Percentiles rank a stretch among this genome's conserved stretches.
Conservation (phyloP, 2,329 filamentous ascomycete genomes). For the Phoma herbarum region DNA sequence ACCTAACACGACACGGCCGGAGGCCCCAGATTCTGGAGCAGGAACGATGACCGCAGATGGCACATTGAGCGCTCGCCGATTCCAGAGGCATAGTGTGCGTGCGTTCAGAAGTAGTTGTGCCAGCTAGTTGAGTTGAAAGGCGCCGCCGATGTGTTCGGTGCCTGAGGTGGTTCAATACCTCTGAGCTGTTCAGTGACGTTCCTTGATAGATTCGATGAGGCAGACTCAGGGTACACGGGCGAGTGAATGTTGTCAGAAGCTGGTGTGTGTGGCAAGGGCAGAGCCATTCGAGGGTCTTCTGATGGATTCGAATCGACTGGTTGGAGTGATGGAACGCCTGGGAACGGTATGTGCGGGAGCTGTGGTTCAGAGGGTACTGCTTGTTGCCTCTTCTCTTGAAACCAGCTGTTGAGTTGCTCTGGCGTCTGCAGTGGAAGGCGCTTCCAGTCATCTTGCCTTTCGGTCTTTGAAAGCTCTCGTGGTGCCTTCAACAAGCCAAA, state of each 20-base stretch:
- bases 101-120: constrained; percentile 22
- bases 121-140: constrained; percentile 11
- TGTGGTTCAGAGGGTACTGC: constrained; percentile 11
- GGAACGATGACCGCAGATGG: background rate
- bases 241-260: background rate
- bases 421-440: constrained; percentile 30
- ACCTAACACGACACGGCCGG: background rate
- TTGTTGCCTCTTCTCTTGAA: constrained; percentile 25
- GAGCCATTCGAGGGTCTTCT: constrained; percentile 11
- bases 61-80: background rate
- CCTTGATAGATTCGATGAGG: constrained; percentile 12
- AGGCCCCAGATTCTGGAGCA: background rate
- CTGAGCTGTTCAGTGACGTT: constrained; percentile 15
- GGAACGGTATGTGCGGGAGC: constrained; percentile 15
- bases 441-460: constrained; percentile 38
- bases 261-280: constrained; percentile 11
- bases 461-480: constrained; percentile 32
- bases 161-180: constrained; percentile 17
- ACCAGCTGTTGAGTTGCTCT: constrained; percentile 35
- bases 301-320: background rate
- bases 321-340: constrained; percentile 6
- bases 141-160: constrained; percentile 15
- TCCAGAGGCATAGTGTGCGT: background rate
- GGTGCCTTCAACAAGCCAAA: constrained; percentile 1
- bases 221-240: constrained; percentile 6